Conservation (phyloP, 805 yeast species). For the Geotrichum ghanense region DNA sequence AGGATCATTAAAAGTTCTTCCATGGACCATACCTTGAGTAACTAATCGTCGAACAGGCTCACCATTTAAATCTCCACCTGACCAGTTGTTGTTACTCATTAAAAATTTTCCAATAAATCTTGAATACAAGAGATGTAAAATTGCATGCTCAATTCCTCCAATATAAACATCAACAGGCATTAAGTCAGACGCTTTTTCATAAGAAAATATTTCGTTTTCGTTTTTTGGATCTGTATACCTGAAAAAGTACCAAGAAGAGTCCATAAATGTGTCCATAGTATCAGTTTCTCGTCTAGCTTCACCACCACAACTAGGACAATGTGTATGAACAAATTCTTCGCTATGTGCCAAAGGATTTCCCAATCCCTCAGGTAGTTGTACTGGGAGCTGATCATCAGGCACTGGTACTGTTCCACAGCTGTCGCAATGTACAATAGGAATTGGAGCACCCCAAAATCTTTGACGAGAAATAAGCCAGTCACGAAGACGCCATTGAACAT, state of each 20-base stretch:
- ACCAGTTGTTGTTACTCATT: conserved; percentile 56
- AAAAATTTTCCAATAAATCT: conserved; percentile 79
- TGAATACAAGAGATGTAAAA: conserved; percentile 76
- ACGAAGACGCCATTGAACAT: conserved; percentile 53
- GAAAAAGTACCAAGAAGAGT: conserved; percentile 93
- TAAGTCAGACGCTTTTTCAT: conserved; percentile 34
- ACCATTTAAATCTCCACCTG: conserved; percentile 41
- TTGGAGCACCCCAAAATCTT: conserved; percentile 98
- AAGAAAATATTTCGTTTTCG: conserved; percentile 38
- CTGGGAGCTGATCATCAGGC: conserved; percentile 80
- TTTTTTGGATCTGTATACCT: conserved; percentile 73
- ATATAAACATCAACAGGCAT: conserved; percentile 86
- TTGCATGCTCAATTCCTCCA: conserved; percentile 97
- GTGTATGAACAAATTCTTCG: conserved; percentile 55
- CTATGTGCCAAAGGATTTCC: conserved; percentile 55
- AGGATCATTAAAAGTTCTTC: conserved; percentile 70
- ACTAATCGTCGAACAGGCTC: conserved; percentile 77
- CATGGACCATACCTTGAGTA: conserved; percentile 98
- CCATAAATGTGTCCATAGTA: conserved; percentile 98
- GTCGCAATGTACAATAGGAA: conserved; percentile 84
- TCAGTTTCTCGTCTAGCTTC: conserved; percentile 84
- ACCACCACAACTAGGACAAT: conserved; percentile 67
- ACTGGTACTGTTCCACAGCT: conserved; percentile 87
- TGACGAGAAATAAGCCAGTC: conserved; percentile 96
- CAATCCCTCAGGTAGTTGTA: conserved; percentile 50